phyloP scores from a whole-genome alignment of 2,329 filamentous ascomycete genomes.

The Calonectria pteridis region DNA sequence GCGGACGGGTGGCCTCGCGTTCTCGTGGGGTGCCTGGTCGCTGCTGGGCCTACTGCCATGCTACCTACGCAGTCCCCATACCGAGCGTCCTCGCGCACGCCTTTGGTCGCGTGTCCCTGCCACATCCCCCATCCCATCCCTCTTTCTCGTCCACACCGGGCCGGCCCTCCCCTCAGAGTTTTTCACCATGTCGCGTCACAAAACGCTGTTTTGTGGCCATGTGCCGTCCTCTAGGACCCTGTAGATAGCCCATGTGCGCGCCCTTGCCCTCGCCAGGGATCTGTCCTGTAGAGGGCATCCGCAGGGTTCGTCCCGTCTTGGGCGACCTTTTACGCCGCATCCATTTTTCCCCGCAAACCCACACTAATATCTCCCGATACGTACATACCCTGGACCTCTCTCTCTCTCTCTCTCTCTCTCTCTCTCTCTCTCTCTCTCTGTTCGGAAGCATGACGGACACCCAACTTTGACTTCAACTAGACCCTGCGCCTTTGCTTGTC shows the following conservation, averaged over 20 bases:
- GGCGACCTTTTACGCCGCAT: background rate
- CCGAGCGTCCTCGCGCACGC: background rate
- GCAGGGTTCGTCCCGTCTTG: slow-evolving; percentile 13
- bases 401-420: too few relatives aligned
- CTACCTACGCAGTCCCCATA: background rate
- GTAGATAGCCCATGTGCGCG: slow-evolving; percentile 2
- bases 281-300: background rate
- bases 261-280: slow-evolving; percentile 5
- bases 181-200: slow-evolving; percentile 1
- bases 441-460: background rate
- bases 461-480: slow-evolving; percentile 3
- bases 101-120: slow-evolving; percentile 3
- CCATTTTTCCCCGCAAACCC: slow-evolving; percentile 11
- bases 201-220: slow-evolving; percentile 11
- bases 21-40: slow-evolving; percentile 2
- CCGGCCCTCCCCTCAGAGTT: background rate
- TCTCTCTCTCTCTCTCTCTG: too few relatives aligned
- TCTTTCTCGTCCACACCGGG: background rate
- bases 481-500: background rate
- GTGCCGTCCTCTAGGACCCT: background rate
- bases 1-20: slow-evolving; percentile 3
- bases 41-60: background rate
- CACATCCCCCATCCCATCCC: background rate
- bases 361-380: slow-evolving; percentile 11
- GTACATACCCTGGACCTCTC: slow-evolving; percentile 10